Evolutionary conservation across 2,329 filamentous ascomycete genomes (phyloP).

Genomic region (Teratosphaeria destructans): DNA sequence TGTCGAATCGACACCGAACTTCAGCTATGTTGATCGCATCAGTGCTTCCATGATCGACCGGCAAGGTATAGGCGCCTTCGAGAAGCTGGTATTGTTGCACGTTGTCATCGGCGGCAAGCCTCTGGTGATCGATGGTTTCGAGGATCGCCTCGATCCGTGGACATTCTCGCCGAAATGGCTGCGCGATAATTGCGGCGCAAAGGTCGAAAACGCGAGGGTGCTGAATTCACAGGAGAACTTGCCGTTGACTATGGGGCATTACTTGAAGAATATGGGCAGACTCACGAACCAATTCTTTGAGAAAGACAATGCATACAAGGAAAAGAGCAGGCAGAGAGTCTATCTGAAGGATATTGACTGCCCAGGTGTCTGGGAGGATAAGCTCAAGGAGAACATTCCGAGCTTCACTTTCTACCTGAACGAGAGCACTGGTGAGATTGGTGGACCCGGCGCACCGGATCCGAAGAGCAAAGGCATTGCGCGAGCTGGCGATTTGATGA

Average conservation of each 20-base stretch:
- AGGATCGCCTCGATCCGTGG: conserved; percentile 60
- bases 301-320: conserved; percentile 62
- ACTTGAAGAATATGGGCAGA: conserved; percentile 75
- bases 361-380: conserved; percentile 73
- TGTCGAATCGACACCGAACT: conserved; percentile 70
- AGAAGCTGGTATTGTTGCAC: conserved; percentile 72
- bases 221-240: conserved; percentile 63
- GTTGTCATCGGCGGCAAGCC: conserved; percentile 80
- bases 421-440: conserved; percentile 54
- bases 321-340: conserved; percentile 70
- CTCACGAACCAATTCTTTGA: conserved; percentile 69
- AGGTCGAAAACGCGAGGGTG: conserved; percentile 77
- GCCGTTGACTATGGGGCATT: conserved; percentile 79
- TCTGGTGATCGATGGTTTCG: conserved; percentile 82
- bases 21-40: conserved; percentile 76
- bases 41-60: conserved; percentile 66
- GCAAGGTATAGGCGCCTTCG: conserved; percentile 68
- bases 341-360: conserved; percentile 98
- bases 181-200: conserved; percentile 64
- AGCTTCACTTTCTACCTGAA: conserved; percentile 83
- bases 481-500: conserved; percentile 86
- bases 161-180: conserved; percentile 78
- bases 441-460: conserved; percentile 46
- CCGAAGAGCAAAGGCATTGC: conserved; percentile 50
- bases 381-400: conserved; percentile 67